phyloP scores from a whole-genome alignment of 768 basidiomycete species.

The Mycena venus region DNA sequence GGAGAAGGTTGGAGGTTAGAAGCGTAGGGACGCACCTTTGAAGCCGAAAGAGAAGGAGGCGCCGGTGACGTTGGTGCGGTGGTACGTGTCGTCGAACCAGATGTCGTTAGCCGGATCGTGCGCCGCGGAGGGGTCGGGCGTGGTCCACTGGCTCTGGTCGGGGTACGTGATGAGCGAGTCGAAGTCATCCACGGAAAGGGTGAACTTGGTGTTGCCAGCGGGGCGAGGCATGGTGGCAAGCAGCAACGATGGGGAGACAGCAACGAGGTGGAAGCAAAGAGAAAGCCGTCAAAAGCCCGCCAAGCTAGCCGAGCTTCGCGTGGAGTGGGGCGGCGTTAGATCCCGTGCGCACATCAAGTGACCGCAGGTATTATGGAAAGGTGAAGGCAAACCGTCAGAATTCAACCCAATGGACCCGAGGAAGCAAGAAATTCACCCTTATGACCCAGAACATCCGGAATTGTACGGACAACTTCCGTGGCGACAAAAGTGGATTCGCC shows the following conservation, averaged over 20 bases:
- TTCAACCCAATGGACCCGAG: too few species aligned
- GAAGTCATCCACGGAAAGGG: slow-evolving; percentile 34
- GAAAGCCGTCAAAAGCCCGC: not conserved
- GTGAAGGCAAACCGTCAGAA: not conserved
- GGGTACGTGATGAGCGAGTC: slow-evolving; percentile 35
- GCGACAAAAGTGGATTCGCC: too few species aligned
- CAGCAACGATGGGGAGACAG: not conserved
- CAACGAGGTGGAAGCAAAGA: not conserved
- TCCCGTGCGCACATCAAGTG: slow-evolving; percentile 17
- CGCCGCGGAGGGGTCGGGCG: slow-evolving; percentile 32
- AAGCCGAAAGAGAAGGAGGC: slow-evolving; percentile 26
- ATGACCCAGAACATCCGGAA: too few species aligned
- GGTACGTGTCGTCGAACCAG: slow-evolving; percentile 35
- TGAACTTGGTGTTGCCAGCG: slow-evolving; percentile 3
- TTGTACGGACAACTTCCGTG: too few species aligned
- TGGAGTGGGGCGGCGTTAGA: slow-evolving; percentile 15
- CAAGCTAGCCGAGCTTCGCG: not conserved
- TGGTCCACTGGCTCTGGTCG: slow-evolving; percentile 30
- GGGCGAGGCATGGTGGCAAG: not conserved
- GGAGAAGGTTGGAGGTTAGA: not conserved
- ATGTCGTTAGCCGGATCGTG: slow-evolving; percentile 13
- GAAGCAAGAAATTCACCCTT: not conserved
- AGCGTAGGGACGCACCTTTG: slow-evolving; percentile 12
- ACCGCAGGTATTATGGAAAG: not conserved
- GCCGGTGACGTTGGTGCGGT: slow-evolving; percentile 26